Conservation (phyloP, 2,329 filamentous ascomycete genomes). For the Sclerotinia sclerotiorum region DNA sequence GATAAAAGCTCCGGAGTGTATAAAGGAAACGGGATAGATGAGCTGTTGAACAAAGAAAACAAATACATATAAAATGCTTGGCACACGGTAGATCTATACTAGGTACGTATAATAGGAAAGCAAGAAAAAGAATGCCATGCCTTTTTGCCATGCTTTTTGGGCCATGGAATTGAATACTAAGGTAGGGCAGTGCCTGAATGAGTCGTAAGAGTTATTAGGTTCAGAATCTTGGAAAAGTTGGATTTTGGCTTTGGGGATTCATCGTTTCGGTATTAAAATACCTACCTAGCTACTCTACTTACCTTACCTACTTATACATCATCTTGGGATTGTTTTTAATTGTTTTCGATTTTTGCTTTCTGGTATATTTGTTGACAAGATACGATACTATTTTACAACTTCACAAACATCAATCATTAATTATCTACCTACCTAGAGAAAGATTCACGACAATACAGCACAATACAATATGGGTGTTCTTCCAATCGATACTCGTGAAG, state of each 20-base stretch:
- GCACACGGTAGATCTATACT: not conserved
- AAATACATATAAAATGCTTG: not conserved
- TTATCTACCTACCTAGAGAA: too few species aligned
- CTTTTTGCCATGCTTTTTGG: not conserved
- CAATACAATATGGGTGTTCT: slow-evolving; percentile 17
- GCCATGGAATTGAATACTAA: not conserved
- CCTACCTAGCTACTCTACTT: not conserved
- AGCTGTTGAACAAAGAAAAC: too few species aligned
- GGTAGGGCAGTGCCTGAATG: not conserved
- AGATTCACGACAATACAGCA: not conserved
- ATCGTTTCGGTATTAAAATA: too few species aligned
- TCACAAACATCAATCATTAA: not conserved
- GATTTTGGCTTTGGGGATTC: not conserved
- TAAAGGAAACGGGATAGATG: too few species aligned
- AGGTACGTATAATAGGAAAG: too few species aligned
- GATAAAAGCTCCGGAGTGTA: not conserved
- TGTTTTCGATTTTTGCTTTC: not conserved
- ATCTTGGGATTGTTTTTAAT: too few species aligned
- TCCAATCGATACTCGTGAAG: slow-evolving; percentile 23
- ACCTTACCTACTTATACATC: not conserved
- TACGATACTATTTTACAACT: not conserved
- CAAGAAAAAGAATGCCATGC: not conserved
- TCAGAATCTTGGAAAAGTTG: slow-evolving; percentile 12
- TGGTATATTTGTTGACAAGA: too few species aligned
- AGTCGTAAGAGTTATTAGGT: not conserved